phyloP scores from a whole-genome alignment of 768 basidiomycete species.

The Fomitopsis pulvina region DNA sequence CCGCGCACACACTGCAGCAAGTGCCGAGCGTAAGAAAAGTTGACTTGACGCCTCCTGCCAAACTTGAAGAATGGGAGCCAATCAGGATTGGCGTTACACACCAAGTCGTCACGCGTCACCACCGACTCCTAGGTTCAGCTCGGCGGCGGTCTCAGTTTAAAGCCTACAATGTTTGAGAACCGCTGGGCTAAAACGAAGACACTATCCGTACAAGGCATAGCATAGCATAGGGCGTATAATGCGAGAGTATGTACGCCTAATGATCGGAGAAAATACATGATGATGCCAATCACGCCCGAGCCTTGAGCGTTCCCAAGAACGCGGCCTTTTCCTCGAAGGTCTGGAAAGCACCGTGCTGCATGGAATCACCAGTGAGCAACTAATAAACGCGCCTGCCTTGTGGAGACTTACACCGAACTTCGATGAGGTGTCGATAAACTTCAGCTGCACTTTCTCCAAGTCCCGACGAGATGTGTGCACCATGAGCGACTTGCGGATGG shows the following conservation, averaged over 20 bases:
- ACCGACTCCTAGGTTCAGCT: too few species aligned
- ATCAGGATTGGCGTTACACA: too few species aligned
- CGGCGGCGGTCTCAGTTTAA: too few species aligned
- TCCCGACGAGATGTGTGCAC: conserved; percentile 93
- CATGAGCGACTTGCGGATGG: conserved; percentile 95
- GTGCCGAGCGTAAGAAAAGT: too few species aligned
- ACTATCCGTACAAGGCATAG: conserved; percentile 27
- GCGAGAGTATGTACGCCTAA: conserved; percentile 27
- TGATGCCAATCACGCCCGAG: conserved; percentile 50
- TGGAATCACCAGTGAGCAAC: conserved; percentile 6
- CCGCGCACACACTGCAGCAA: too few species aligned
- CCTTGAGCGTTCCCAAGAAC: conserved; percentile 91
- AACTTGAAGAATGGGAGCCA: too few species aligned
- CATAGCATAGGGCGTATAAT: conserved; percentile 35
- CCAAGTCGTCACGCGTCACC: too few species aligned
- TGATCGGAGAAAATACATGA: conserved; percentile 31
- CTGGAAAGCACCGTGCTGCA: conserved; percentile 93
- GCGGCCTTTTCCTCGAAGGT: conserved; percentile 93
- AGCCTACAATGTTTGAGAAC: too few species aligned
- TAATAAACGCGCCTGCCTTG: not conserved
- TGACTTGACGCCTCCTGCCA: too few species aligned
- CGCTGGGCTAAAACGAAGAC: too few species aligned
- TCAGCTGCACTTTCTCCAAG: conserved; percentile 96
- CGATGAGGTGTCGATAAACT: conserved; percentile 98
- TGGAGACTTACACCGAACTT: conserved; percentile 80